These are phyloP conservation scores for Piper betle DNA, from an alignment of 164 flowering plant species.

Conservation along the genomic window DNA sequence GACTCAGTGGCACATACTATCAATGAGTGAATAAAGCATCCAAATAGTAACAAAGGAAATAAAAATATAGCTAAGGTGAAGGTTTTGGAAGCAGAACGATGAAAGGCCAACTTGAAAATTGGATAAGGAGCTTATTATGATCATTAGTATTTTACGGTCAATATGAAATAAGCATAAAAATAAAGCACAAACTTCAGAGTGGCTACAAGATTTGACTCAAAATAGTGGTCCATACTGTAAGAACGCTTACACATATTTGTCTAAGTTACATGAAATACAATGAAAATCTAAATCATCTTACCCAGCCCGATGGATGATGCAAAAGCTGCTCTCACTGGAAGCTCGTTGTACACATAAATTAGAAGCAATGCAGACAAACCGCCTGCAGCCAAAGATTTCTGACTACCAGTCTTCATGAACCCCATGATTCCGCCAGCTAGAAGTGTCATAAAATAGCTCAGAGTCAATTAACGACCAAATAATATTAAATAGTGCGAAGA, in stretches of 20 bases:
- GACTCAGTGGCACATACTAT: too few species aligned
- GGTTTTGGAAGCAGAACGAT: too few species aligned
- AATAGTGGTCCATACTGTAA: background rate
- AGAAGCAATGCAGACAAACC: slow-evolving; percentile 55
- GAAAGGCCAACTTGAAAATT: too few species aligned
- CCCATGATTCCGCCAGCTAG: slow-evolving; percentile 89
- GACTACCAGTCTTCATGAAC: slow-evolving; percentile 76
- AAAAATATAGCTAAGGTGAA: too few species aligned
- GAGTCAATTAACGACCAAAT: background rate
- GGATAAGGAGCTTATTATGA: too few species aligned
- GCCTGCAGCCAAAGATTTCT: slow-evolving; percentile 69
- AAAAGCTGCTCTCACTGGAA: slow-evolving; percentile 57
- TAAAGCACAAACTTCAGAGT: background rate
- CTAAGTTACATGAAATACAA: background rate
- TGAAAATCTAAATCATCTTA: slow-evolving; percentile 10
- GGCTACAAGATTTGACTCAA: background rate
- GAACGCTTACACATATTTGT: background rate
- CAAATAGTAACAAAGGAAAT: too few species aligned
- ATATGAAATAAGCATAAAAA: background rate
- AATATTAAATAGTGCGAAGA: background rate
- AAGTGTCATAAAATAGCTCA: slow-evolving; percentile 4
- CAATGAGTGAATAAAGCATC: too few species aligned
- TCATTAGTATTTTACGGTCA: background rate
- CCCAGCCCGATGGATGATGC: slow-evolving; percentile 84
- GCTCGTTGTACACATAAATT: slow-evolving; percentile 47